phyloP scores from a whole-genome alignment of 2,329 filamentous ascomycete species.

The Ceratocystis harringtonii region DNA sequence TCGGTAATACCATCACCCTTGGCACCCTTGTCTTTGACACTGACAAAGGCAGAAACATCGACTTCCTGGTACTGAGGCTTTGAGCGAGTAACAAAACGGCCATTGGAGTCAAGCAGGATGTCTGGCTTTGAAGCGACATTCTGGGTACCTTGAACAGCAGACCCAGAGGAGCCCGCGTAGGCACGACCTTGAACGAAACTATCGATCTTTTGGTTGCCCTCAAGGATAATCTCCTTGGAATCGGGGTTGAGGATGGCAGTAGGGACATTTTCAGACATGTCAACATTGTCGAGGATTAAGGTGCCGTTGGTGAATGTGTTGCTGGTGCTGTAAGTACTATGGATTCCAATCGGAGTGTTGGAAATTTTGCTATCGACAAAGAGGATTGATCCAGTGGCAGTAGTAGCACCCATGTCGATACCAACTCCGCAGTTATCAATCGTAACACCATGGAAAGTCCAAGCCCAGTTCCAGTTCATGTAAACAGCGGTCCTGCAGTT shows the following conservation, averaged over 20 bases:
- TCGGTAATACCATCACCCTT: conserved; percentile 79
- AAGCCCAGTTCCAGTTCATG: conserved; percentile 89
- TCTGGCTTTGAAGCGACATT: conserved; percentile 44
- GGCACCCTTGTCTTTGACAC: conserved; percentile 67
- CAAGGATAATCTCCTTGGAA: conserved; percentile 46
- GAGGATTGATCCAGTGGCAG: conserved; percentile 74
- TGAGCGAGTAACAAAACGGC: conserved; percentile 63
- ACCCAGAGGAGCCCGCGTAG: conserved; percentile 38
- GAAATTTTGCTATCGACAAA: conserved; percentile 66
- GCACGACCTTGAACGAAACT: conserved; percentile 69
- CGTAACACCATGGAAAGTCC: conserved; percentile 60
- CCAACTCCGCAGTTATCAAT: conserved; percentile 65
- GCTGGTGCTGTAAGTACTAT: conserved; percentile 52
- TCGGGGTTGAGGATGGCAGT: conserved; percentile 48
- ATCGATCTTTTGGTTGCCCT: conserved; percentile 51
- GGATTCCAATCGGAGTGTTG: conserved; percentile 61
- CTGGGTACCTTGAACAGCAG: conserved; percentile 45
- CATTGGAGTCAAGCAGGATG: conserved; percentile 44
- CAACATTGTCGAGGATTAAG: conserved; percentile 77
- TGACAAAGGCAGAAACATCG: conserved; percentile 56
- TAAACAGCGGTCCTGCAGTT: conserved; percentile 68
- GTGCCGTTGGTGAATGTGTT: conserved; percentile 60
- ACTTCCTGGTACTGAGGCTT: conserved; percentile 77
- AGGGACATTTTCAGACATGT: conserved; percentile 54
- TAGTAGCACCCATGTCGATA: conserved; percentile 55